Evolutionary conservation across 1,284 basidiomycete genomes (phyloP), one percentile per base, ranked within the genome.

Genomic region (Leccinum griseonigrum): DNA sequence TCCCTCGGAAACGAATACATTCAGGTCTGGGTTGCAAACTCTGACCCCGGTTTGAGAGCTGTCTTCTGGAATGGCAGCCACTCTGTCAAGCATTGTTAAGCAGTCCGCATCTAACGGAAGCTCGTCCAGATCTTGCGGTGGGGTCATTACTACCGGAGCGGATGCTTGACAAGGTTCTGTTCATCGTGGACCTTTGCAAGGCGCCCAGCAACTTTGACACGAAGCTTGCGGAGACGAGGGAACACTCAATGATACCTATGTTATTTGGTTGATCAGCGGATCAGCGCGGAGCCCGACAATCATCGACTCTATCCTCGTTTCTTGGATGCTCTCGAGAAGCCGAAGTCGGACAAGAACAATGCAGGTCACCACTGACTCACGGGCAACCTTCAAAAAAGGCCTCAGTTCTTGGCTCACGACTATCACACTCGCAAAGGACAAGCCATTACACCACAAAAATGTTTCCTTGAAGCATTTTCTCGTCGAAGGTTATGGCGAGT

Each of bases 281-380:
- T 99, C 75, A 92, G 90, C 77, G 92, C 93, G 62, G 97, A 99
- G 78, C 95, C 94, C 56, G 99, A 99, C 81, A 98, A 99, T 71
- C 97, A 99, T 70, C 85, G 88, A 53, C 86, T 99, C 34, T 99
- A 99, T 76, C 87, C 97, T 66, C 90, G 95, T 64, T 93, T 99
- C 74, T 79, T 99, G 60, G 94, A 98, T 61, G 87, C 89, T 2
- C 77, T 99, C 67, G 84, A 89, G 67, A 81, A 85, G 54, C 81
- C 87, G 59, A 70, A 72, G 46, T 78, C 97, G 34, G 83, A 82
- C 69, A 87, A 86, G 69, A 77, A 93, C 95, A 6, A 83, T 97
- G 72, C 86, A 91, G 67, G 88, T 90, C 18, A 88, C 89, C 18
- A 85, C 94, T n/a, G 96, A 99, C 22, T 22, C 22, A 72, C 88